These are phyloP conservation scores for Albizia julibrissin DNA, from an alignment of 306 rosid genomes.

Conservation along the genomic window DNA sequence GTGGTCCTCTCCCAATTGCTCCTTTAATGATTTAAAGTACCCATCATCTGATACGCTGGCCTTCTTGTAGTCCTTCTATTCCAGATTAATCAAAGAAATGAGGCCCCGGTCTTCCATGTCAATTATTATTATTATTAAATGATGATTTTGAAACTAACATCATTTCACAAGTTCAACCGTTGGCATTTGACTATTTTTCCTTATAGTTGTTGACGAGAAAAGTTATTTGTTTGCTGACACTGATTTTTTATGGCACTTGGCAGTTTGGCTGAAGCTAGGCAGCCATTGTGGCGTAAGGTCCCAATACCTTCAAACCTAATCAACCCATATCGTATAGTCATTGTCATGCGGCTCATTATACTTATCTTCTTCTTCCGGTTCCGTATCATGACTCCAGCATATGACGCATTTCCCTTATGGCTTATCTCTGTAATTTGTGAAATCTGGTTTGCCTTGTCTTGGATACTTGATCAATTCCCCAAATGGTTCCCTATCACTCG, in stretches of 20 bases:
- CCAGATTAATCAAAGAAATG: constrained; percentile 19
- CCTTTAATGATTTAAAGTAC: neutral
- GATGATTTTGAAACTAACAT: neutral
- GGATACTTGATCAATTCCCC: constrained; percentile 92
- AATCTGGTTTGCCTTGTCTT: constrained; percentile 91
- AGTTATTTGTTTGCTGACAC: neutral
- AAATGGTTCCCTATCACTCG: constrained; percentile 85
- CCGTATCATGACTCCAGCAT: constrained; percentile 53
- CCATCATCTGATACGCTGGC: neutral
- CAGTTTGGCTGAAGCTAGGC: constrained; percentile 95
- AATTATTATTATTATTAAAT: neutral
- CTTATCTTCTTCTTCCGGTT: constrained; percentile 50
- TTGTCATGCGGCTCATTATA: constrained; percentile 47
- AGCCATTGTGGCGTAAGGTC: constrained; percentile 68
- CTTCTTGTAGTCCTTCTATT: neutral
- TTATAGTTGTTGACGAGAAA: neutral
- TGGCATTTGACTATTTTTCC: neutral
- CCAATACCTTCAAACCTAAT: constrained; percentile 53
- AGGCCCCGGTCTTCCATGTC: neutral
- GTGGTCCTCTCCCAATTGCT: constrained; percentile 29
- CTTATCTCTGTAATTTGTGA: constrained; percentile 84
- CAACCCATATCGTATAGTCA: constrained; percentile 55
- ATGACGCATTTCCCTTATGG: constrained; percentile 83
- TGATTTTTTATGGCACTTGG: neutral
- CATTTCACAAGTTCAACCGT: neutral